phyloP scores from a whole-genome alignment of 2,329 filamentous ascomycete genomes.

The Fusarium sp. region DNA sequence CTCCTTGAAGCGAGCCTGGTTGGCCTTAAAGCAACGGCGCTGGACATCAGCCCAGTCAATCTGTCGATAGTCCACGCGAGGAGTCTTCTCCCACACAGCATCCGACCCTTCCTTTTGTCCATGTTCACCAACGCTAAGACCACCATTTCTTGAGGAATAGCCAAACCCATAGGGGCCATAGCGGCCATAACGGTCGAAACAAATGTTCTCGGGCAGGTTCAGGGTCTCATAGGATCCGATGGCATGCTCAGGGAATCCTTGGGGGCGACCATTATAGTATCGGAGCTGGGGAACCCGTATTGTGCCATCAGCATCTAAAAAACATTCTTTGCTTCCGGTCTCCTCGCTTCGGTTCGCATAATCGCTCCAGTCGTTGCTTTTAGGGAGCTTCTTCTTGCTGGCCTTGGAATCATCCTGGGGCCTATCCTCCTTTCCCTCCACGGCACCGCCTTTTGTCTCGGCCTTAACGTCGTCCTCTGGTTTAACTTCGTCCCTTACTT shows the following conservation, averaged over 20 bases:
- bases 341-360: constrained; percentile 56
- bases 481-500: constrained; percentile 6
- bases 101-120: constrained; percentile 86
- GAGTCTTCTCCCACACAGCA: constrained; percentile 76
- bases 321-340: constrained; percentile 75
- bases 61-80: constrained; percentile 79
- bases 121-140: constrained; percentile 85
- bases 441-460: constrained; percentile 4
- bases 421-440: constrained; percentile 8
- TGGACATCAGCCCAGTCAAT: constrained; percentile 85
- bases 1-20: constrained; percentile 74
- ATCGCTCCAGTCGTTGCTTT: constrained; percentile 50
- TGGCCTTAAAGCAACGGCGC: constrained; percentile 76
- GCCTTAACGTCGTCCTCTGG: constrained; percentile 10
- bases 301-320: constrained; percentile 74
- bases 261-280: constrained; percentile 80
- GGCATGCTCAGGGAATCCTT: constrained; percentile 84
- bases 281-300: constrained; percentile 75
- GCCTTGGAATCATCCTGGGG: constrained; percentile 18
- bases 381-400: constrained; percentile 37
- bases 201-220: constrained; percentile 83
- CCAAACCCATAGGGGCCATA: constrained; percentile 91
- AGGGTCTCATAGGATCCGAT: constrained; percentile 89
- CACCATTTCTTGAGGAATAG: constrained; percentile 81
- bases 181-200: constrained; percentile 91